Evolutionary conservation across 2,329 filamentous ascomycete genomes (phyloP).

Genomic region (Xylariaceae sp.): DNA sequence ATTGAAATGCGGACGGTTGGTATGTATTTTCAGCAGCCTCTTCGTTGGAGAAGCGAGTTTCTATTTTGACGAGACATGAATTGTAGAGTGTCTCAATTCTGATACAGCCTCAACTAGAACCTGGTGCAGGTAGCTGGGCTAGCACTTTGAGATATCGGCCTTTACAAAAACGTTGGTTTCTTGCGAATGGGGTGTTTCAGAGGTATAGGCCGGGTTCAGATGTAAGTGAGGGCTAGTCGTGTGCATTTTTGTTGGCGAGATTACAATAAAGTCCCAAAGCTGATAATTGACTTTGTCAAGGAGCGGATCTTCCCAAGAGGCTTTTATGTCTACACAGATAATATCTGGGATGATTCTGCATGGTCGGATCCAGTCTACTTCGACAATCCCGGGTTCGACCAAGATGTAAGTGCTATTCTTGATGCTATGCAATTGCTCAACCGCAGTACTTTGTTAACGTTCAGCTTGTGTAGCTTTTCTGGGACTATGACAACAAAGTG

Average conservation of each 20-base stretch:
- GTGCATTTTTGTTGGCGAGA: too few relatives aligned
- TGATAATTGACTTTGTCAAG: conserved; percentile 1
- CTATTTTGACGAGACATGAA: too few relatives aligned
- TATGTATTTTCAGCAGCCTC: not conserved
- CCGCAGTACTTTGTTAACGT: not conserved
- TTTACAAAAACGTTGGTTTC: conserved; percentile 41
- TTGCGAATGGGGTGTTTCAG: conserved; percentile 45
- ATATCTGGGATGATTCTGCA: conserved; percentile 49
- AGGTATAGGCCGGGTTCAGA: conserved; percentile 39
- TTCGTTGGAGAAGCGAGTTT: not conserved
- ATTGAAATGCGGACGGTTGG: conserved; percentile 48
- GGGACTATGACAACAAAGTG: conserved; percentile 46
- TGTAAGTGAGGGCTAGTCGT: conserved; percentile 23
- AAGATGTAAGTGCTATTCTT: conserved; percentile 40
- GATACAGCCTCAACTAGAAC: conserved; percentile 30
- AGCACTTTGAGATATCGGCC: conserved; percentile 45
- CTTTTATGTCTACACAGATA: conserved; percentile 51
- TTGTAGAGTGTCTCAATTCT: too few relatives aligned
- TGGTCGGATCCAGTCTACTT: conserved; percentile 56
- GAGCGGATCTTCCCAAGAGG: conserved; percentile 51
- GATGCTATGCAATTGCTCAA: not conserved
- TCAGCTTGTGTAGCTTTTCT: conserved; percentile 37
- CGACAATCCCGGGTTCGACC: conserved; percentile 53
- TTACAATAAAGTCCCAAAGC: too few relatives aligned
- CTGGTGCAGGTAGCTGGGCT: conserved; percentile 49